Percentiles rank a stretch among this genome's conserved stretches.
These are phyloP conservation scores for Botrytis tulipae DNA, from an alignment of 2,329 filamentous ascomycete species.

Conservation along the genomic window DNA sequence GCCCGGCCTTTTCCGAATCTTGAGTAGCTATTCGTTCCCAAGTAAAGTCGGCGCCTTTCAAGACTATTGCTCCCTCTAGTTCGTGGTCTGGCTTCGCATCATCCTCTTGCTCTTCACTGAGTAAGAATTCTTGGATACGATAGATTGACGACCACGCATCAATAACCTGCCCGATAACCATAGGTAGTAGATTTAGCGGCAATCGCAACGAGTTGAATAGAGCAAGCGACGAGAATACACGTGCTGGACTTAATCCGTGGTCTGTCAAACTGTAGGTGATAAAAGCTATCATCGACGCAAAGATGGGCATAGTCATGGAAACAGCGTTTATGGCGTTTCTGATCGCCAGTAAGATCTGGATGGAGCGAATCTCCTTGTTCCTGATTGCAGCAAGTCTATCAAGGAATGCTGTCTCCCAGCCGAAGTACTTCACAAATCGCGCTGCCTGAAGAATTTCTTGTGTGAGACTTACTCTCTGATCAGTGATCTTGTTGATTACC, in stretches of 20 bases:
- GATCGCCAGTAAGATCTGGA: slow-evolving; percentile 75
- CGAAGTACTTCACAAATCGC: slow-evolving; percentile 94
- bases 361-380: slow-evolving; percentile 73
- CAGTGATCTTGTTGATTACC: slow-evolving; percentile 88
- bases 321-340: slow-evolving; percentile 62
- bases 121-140: slow-evolving; percentile 83
- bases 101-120: slow-evolving; percentile 81
- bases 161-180: slow-evolving; percentile 84
- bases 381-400: slow-evolving; percentile 72
- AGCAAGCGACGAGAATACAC: slow-evolving; percentile 88
- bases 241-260: slow-evolving; percentile 68
- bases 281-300: slow-evolving; percentile 93
- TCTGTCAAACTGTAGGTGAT: slow-evolving; percentile 73
- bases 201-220: slow-evolving; percentile 90
- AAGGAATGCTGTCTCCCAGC: slow-evolving; percentile 89
- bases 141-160: slow-evolving; percentile 84
- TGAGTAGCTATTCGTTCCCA: slow-evolving; percentile 72
- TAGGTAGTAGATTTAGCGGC: slow-evolving; percentile 82
- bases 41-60: slow-evolving; percentile 75
- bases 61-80: slow-evolving; percentile 66
- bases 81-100: slow-evolving; percentile 57
- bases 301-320: slow-evolving; percentile 68
- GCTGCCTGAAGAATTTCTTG: slow-evolving; percentile 91
- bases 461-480: slow-evolving; percentile 85
- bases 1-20: slow-evolving; percentile 45